These are phyloP conservation scores for Geum urbanum DNA, from an alignment of 306 rosid genomes.

Conservation along the genomic window DNA sequence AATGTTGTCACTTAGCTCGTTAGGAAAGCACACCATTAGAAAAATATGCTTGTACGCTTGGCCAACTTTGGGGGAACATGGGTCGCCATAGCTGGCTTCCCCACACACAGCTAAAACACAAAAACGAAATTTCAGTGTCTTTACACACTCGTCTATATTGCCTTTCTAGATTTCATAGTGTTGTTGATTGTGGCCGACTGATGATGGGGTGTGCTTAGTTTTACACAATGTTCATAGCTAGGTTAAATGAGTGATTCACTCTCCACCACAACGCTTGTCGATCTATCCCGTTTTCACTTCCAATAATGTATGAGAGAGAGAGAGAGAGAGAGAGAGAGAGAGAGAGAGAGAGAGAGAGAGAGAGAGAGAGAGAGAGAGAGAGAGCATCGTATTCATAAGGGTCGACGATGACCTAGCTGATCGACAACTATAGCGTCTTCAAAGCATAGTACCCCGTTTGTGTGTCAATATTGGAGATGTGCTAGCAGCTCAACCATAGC, in stretches of 20 bases:
- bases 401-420: constrained; percentile 25
- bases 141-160: constrained; percentile 1
- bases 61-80: constrained; percentile 30
- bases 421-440: constrained; percentile 34
- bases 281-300: neutral
- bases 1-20: constrained; percentile 5
- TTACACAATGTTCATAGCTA: constrained; percentile 22
- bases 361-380: constrained; percentile 21
- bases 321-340: constrained; percentile 49
- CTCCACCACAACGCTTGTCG: neutral
- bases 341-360: constrained; percentile 44
- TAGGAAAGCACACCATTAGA: neutral
- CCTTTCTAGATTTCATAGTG: constrained; percentile 24
- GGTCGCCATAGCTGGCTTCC: constrained; percentile 33
- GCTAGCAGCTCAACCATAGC: neutral
- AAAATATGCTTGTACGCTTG: constrained; percentile 34
- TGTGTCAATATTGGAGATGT: constrained; percentile 30
- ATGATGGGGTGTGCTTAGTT: constrained; percentile 18
- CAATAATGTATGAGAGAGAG: constrained; percentile 26
- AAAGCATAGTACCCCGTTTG: constrained; percentile 38
- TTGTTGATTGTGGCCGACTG: too few species aligned
- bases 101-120: constrained; percentile 50
- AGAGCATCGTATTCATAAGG: constrained; percentile 56
- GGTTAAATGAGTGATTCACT: neutral
- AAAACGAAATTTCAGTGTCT: constrained; percentile 51